Evolutionary conservation across 2,329 filamentous ascomycete species (phyloP), one percentile per base, ranked within the genome.

Genomic region (Sphaerostilbella broomeana): DNA sequence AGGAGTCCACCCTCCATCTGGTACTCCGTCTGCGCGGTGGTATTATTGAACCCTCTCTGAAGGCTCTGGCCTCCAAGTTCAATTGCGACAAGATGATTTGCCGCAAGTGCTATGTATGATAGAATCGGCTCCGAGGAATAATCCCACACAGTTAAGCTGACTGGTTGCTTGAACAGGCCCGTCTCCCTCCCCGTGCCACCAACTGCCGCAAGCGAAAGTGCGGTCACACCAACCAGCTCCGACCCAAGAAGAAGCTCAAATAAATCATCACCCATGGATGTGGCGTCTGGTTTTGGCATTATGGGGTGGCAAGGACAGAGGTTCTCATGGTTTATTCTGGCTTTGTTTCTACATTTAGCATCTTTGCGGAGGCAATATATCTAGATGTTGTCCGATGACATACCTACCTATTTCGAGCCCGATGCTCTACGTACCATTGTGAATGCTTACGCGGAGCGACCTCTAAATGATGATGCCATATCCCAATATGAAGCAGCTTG

Each of bases 11-110:
- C 55, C 89, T 97, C 60, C 90, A 97, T 76, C 73, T 97, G 64
- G 90, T 97, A 66, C 89, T 97, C 72, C 89, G 90, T 77, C 89
- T 97, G 61, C 89, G 90, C 79, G 90, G 90, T 79, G 90, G 90
- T 79, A 90, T 97, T 77, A 95, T 95, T 63, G 90, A 97, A 81
- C 92, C 92, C 61, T 95, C 89, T 62, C 83, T 97, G 62, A 97
- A 97, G 84, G 90, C 87, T 57, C 83, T 97, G 53, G 90, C 90
- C 65, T 89, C 84, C 77, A 95, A 95, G 81, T 97, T 94, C 82
- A 97, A 98, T 84, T 97, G 90, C 85, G 92, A 97, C 58, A 95
- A 95, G 84, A 90, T 90, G 84, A 95, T 97, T 74, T 97, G 92
- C 87, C 90, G 92, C 79, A 97, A 98, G 86, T 98, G 92, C 85